Evolutionary conservation across 345 rosid genomes (phyloP).

Genomic region (Conringia planisiliqua): DNA sequence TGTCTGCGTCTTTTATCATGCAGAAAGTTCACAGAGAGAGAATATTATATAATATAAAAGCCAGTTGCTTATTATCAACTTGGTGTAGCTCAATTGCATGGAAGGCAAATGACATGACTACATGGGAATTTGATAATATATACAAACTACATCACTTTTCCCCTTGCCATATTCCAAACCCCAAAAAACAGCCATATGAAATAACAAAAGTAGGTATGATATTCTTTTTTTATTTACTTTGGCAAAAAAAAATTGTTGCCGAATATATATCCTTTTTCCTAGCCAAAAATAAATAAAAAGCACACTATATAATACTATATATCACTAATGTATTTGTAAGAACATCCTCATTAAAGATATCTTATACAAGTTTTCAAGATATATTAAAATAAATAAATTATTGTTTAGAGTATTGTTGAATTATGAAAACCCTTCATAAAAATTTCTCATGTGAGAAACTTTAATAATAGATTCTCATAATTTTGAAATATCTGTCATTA

Average conservation of each 20-base stretch:
- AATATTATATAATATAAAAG: not conserved
- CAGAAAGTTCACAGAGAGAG: not conserved
- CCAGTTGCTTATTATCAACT: not conserved
- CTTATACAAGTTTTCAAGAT: too few species aligned
- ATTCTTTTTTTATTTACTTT: not conserved
- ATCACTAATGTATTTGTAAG: too few species aligned
- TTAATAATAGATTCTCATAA: too few species aligned
- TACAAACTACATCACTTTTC: constrained; percentile 10
- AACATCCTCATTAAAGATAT: too few species aligned
- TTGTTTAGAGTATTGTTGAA: too few species aligned
- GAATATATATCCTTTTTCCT: not conserved
- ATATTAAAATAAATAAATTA: too few species aligned
- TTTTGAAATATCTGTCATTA: too few species aligned
- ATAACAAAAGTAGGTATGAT: not conserved
- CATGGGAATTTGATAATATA: constrained; percentile 30
- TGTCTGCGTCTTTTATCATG: not conserved
- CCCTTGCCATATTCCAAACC: constrained; percentile 7
- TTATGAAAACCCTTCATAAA: too few species aligned
- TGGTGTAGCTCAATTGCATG: constrained; percentile 31
- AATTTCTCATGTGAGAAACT: too few species aligned
- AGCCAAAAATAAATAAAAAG: too few species aligned
- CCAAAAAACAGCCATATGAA: not conserved
- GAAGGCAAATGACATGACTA: constrained; percentile 28
- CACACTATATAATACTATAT: too few species aligned
- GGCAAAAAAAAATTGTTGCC: not conserved